A percentile compares a stretch with the other conserved stretches of the same genome.
Evolutionary conservation across 345 rosid species (phyloP).

Genomic region (Dipteronia dyeriana): DNA sequence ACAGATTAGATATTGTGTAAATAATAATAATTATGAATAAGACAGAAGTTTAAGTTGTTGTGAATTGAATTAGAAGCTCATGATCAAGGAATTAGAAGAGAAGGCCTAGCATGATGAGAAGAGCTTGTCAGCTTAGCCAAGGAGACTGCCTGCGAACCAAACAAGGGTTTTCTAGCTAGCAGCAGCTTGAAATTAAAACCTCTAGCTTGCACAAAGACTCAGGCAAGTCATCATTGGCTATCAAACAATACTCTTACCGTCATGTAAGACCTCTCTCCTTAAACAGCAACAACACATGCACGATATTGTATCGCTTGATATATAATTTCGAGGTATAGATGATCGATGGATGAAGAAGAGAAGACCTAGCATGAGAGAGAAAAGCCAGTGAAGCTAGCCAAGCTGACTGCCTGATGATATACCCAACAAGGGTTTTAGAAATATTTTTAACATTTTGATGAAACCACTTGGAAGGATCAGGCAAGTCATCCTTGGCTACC

Average conservation of each 20-base stretch:
- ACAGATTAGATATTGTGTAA: background rate
- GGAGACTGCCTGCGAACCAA: conserved; percentile 38
- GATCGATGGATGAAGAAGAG: no score
- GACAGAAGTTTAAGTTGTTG: background rate
- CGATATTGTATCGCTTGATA: background rate
- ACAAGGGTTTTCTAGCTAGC: background rate
- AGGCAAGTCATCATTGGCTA: conserved; percentile 52
- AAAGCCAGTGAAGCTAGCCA: conserved; percentile 41
- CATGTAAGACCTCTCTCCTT: conserved; percentile 38
- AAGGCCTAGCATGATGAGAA: conserved; percentile 42
- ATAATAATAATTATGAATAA: no score
- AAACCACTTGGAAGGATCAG: conserved; percentile 29
- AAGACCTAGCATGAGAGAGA: conserved; percentile 33
- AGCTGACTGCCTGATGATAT: conserved; percentile 40
- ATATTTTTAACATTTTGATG: background rate
- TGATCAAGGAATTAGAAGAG: conserved; percentile 21
- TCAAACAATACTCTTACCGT: conserved; percentile 31
- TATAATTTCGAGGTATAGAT: no score
- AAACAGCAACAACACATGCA: background rate
- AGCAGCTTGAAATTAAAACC: background rate
- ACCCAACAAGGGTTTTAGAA: conserved; percentile 3
- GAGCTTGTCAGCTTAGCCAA: conserved; percentile 43
- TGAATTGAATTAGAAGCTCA: background rate
- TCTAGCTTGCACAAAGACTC: background rate
- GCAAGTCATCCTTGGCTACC: conserved; percentile 70